Conservation (phyloP, 768 basidiomycete genomes). For the Lactarius quietus region DNA sequence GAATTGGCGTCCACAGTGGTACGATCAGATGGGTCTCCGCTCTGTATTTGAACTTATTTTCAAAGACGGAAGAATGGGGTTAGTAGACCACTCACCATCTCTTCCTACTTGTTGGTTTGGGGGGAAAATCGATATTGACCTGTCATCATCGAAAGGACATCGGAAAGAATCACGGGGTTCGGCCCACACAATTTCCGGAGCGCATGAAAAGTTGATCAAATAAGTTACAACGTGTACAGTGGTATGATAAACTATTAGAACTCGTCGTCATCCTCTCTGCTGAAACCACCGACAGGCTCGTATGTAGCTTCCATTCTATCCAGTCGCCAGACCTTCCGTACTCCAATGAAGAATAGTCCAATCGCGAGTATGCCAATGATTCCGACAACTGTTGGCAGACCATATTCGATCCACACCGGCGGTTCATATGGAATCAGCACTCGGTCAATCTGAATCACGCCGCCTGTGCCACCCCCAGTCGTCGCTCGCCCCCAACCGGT, state of each 20-base stretch:
- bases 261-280: constrained; percentile 48
- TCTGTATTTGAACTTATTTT: constrained; percentile 13
- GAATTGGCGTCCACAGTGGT: constrained; percentile 10
- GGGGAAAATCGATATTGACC: not conserved
- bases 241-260: constrained; percentile 23
- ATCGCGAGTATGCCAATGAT: constrained; percentile 57
- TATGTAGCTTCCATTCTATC: constrained; percentile 85
- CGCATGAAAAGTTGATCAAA: not conserved
- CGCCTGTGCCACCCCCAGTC: constrained; percentile 68
- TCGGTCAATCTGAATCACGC: constrained; percentile 83
- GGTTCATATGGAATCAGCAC: constrained; percentile 84
- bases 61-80: not conserved
- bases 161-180: not conserved
- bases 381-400: constrained; percentile 61
- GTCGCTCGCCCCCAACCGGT: constrained; percentile 76
- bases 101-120: not conserved
- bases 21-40: constrained; percentile 13
- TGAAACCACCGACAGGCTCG: constrained; percentile 84
- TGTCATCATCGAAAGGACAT: not conserved
- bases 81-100: constrained; percentile 13
- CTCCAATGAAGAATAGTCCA: constrained; percentile 68
- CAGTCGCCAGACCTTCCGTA: constrained; percentile 63
- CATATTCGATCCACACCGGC: constrained; percentile 78
- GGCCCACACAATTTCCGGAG: not conserved
- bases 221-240: not conserved